A percentile compares a stretch with the other conserved stretches of the same genome.
Evolutionary conservation across 495 filamentous ascomycete species (phyloP).

Genomic region (Neurospora sp.): DNA sequence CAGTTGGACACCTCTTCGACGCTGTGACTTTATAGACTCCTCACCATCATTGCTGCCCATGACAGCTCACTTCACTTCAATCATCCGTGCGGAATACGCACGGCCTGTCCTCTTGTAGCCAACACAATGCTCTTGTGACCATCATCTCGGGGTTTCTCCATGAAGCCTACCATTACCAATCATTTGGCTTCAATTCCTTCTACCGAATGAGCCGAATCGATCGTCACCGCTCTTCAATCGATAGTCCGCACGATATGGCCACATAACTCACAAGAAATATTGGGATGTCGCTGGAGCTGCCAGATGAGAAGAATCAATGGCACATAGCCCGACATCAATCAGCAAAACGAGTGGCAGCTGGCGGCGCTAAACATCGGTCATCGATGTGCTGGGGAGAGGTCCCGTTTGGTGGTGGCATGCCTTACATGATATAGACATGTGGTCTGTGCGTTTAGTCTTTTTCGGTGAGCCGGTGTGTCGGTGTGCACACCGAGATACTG

Average conservation of each 20-base stretch:
- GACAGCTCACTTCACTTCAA: background rate
- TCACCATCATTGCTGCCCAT: background rate
- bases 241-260: background rate
- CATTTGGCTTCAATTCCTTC: background rate
- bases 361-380: background rate
- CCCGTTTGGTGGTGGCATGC: background rate
- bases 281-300: background rate
- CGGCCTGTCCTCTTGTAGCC: background rate
- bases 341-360: background rate
- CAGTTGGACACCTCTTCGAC: background rate
- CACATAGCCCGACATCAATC: background rate
- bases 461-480: background rate
- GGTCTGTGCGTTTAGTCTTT: background rate
- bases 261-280: background rate
- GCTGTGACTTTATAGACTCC: background rate
- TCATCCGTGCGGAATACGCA: background rate
- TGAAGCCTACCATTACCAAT: background rate
- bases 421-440: background rate
- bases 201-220: background rate
- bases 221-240: background rate
- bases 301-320: background rate
- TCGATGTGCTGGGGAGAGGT: background rate
- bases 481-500: background rate
- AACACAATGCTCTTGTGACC: background rate
- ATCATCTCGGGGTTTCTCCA: background rate